phyloP scores from a whole-genome alignment of 78 protist genomes.

The Creolimax fragrantissima region DNA sequence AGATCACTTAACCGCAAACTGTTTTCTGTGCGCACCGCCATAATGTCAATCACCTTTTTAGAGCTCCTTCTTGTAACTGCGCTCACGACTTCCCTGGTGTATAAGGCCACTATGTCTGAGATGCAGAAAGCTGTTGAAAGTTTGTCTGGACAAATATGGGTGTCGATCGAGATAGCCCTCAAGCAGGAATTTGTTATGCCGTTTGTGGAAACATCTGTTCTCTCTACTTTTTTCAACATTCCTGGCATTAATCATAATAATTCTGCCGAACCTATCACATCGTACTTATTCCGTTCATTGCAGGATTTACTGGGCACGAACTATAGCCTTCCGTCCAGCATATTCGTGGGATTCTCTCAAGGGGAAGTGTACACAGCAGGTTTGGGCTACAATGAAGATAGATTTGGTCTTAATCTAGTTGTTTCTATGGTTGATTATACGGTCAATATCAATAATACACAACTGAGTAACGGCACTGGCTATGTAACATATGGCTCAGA shows the following conservation, averaged over 20 bases:
- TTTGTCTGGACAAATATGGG: neutral
- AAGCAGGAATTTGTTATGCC: neutral
- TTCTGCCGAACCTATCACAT: neutral
- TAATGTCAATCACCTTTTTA: neutral
- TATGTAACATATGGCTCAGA: neutral
- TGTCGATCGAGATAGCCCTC: neutral
- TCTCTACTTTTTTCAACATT: neutral
- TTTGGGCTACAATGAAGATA: neutral
- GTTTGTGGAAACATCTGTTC: neutral
- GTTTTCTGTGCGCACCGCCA: neutral
- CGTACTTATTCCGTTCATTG: neutral
- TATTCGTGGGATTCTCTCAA: neutral
- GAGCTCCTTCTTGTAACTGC: neutral
- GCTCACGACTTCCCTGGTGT: neutral
- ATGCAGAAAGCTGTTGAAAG: neutral
- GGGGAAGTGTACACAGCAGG: neutral
- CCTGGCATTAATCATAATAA: neutral
- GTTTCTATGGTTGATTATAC: neutral
- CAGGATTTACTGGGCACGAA: neutral
- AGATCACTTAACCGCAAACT: neutral
- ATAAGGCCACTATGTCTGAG: neutral
- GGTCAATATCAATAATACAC: neutral
- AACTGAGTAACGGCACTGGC: no score
- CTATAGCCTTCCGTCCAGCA: neutral
- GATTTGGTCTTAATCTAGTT: neutral